phyloP scores from a whole-genome alignment of 2,329 filamentous ascomycete species.

The Ophiostoma piceae region DNA sequence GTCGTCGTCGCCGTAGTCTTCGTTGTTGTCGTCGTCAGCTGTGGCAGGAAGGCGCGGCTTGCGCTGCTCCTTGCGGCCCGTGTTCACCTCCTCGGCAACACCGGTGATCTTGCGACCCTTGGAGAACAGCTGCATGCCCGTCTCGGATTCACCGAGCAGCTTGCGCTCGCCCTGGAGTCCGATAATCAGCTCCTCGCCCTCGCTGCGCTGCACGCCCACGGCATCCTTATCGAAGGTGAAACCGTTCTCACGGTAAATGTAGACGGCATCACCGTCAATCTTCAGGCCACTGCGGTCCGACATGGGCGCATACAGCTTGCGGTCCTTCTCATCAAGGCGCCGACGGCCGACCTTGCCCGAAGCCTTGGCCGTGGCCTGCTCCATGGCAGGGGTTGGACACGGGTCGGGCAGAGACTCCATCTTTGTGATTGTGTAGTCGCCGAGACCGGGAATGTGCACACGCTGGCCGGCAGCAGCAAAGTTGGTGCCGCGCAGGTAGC shows the following conservation, averaged over 20 bases:
- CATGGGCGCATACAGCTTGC: slow-evolving; percentile 94
- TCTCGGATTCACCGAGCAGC: slow-evolving; percentile 74
- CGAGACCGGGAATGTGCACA: slow-evolving; percentile 87
- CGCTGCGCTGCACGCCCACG: slow-evolving; percentile 70
- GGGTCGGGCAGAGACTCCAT: slow-evolving; percentile 90
- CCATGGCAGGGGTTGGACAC: slow-evolving; percentile 87
- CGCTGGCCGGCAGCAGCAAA: slow-evolving; percentile 79
- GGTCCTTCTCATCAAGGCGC: slow-evolving; percentile 91
- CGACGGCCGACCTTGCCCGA: slow-evolving; percentile 70
- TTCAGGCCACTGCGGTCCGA: slow-evolving; percentile 93
- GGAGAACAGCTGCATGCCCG: slow-evolving; percentile 79
- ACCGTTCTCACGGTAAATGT: slow-evolving; percentile 67
- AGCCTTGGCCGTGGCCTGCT: slow-evolving; percentile 78
- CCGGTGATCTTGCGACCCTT: slow-evolving; percentile 64
- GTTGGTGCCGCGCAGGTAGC: slow-evolving; percentile 91
- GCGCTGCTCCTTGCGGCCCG: slow-evolving; percentile 56
- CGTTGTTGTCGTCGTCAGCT: slow-evolving; percentile 56
- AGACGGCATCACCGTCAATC: slow-evolving; percentile 95
- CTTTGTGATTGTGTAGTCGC: slow-evolving; percentile 75
- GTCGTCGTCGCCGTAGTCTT: slow-evolving; percentile 39
- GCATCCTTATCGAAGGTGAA: slow-evolving; percentile 68
- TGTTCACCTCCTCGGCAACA: slow-evolving; percentile 54
- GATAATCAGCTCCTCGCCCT: slow-evolving; percentile 92
- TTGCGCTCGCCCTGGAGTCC: slow-evolving; percentile 77
- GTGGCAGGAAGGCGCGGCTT: slow-evolving; percentile 51